Conservation (phyloP, 2,329 filamentous ascomycete species). For the Colletotrichum sp. region DNA sequence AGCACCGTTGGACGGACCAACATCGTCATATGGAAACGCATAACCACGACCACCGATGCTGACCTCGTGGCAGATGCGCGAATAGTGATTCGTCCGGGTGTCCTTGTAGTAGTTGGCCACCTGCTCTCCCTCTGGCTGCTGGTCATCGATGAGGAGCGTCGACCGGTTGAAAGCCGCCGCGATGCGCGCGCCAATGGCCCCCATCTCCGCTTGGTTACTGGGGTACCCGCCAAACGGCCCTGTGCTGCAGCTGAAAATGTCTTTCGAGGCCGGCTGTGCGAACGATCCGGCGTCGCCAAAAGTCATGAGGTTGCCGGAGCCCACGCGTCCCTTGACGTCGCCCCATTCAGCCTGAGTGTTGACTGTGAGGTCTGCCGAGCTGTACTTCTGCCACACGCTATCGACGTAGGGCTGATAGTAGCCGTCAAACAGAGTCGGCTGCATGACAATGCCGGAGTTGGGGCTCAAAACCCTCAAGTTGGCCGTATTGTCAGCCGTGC, state of each 20-base stretch:
- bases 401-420: constrained; percentile 59
- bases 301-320: constrained; percentile 37
- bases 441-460: constrained; percentile 51
- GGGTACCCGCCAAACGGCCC: constrained; percentile 59
- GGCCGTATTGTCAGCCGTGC: constrained; percentile 35
- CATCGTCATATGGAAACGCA: constrained; percentile 76
- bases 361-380: constrained; percentile 46
- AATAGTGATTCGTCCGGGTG: constrained; percentile 68
- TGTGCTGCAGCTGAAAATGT: constrained; percentile 59
- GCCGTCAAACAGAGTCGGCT: constrained; percentile 48
- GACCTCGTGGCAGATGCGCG: constrained; percentile 66
- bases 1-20: constrained; percentile 54
- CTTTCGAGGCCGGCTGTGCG: constrained; percentile 48
- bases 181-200: constrained; percentile 74
- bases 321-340: constrained; percentile 47
- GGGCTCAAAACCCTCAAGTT: constrained; percentile 59
- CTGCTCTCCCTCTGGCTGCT: constrained; percentile 57
- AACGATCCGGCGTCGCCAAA: constrained; percentile 48
- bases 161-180: constrained; percentile 78
- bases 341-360: constrained; percentile 62
- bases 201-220: constrained; percentile 48
- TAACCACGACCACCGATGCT: constrained; percentile 68
- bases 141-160: constrained; percentile 62
- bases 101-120: constrained; percentile 58
- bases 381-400: constrained; percentile 57